Percentiles rank a stretch among this genome's conserved stretches.
Conservation (phyloP, 2,329 filamentous ascomycete genomes). For the Aspergillus jensenii region DNA sequence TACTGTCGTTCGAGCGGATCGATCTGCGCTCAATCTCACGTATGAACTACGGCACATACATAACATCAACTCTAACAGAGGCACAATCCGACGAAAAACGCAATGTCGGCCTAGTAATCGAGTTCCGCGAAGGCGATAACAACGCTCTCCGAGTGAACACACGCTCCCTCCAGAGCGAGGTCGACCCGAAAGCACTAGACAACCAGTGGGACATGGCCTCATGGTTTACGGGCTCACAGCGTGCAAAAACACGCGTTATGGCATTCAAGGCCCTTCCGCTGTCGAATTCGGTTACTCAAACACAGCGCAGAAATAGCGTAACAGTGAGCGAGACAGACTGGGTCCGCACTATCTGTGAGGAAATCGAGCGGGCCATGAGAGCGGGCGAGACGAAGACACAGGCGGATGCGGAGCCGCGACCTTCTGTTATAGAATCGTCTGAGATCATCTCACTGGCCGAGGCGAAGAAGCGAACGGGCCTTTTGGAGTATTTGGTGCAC, state of each 20-base stretch:
- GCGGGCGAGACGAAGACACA: conserved; percentile 44
- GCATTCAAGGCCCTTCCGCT: conserved; percentile 45
- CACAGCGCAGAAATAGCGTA: conserved; percentile 16
- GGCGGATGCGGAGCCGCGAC: conserved; percentile 17
- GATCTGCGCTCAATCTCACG: conserved; percentile 70
- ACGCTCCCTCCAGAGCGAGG: conserved; percentile 63
- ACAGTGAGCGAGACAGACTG: conserved; percentile 52
- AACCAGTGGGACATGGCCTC: conserved; percentile 45
- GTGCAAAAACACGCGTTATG: conserved; percentile 34
- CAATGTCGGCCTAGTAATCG: conserved; percentile 82
- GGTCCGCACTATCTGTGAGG: conserved; percentile 66
- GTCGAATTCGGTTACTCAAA: conserved; percentile 30
- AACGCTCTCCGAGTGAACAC: conserved; percentile 82
- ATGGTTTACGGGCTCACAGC: conserved; percentile 37
- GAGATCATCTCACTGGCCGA: conserved; percentile 83
- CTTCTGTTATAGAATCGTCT: conserved; percentile 51
- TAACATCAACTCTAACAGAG: conserved; percentile 80
- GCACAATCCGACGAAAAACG: conserved; percentile 72
- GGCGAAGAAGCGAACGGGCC: conserved; percentile 80
- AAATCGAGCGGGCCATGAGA: conserved; percentile 69
- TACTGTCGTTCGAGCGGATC: conserved; percentile 85
- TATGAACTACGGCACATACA: conserved; percentile 80
- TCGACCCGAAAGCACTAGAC: conserved; percentile 47
- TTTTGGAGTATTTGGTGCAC: conserved; percentile 84
- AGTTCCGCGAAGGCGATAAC: conserved; percentile 69